phyloP scores from a whole-genome alignment of 1,139 yeast species.

The Saccharomyces hybrid region DNA sequence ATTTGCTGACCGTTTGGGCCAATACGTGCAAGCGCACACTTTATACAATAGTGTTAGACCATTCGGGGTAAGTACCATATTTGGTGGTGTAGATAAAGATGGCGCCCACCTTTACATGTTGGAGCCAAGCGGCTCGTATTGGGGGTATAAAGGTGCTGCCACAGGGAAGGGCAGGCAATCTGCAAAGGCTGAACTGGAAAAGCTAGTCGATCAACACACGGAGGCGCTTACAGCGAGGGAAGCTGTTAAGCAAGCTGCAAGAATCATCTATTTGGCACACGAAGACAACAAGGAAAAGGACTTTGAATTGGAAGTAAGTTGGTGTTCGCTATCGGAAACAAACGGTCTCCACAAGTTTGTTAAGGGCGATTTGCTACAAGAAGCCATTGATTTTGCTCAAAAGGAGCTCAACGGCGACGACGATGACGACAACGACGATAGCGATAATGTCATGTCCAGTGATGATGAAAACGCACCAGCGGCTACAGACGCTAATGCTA shows the following conservation, averaged over 20 bases:
- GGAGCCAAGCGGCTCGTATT: constrained; percentile 93
- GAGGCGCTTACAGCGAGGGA: constrained; percentile 62
- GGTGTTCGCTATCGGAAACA: constrained; percentile 75
- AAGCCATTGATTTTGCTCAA: constrained; percentile 76
- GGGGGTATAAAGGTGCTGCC: constrained; percentile 98
- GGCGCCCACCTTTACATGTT: constrained; percentile 93
- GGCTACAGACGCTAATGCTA: constrained; percentile 14
- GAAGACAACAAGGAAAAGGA: constrained; percentile 98
- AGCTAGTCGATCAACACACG: constrained; percentile 39
- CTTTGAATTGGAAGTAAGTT: constrained; percentile 87
- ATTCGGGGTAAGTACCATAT: constrained; percentile 84
- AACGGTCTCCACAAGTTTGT: constrained; percentile 74
- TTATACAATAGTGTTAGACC: constrained; percentile 96
- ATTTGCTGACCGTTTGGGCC: constrained; percentile 80
- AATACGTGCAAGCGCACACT: constrained; percentile 92
- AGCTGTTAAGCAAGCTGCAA: constrained; percentile 90
- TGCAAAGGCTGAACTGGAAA: constrained; percentile 93
- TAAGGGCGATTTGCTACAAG: constrained; percentile 68
- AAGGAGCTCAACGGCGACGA: constrained; percentile 74
- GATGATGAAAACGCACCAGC: constrained; percentile 40
- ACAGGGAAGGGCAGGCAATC: constrained; percentile 97
- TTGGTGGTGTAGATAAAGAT: constrained; percentile 86
- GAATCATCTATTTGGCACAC: constrained; percentile 86
- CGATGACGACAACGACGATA: constrained; percentile 46
- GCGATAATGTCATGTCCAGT: constrained; percentile 17